Evolutionary conservation across 2,329 filamentous ascomycete species (phyloP).

Genomic region (Fusarium tjaetaba): DNA sequence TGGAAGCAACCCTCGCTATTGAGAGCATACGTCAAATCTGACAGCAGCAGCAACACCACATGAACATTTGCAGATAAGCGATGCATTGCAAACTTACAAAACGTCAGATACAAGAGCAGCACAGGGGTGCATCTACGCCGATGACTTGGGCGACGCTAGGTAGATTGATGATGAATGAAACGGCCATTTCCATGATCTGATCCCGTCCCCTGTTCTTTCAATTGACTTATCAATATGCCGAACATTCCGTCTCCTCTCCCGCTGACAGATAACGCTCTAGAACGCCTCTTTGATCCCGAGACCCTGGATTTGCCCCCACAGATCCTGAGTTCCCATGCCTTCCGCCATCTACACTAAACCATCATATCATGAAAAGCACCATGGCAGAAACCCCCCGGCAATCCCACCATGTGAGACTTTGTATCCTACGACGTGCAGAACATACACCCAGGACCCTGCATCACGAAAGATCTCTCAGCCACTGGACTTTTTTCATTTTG

Average conservation of each 20-base stretch:
- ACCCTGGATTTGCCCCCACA: neutral
- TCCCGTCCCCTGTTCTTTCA: neutral
- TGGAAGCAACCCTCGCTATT: neutral
- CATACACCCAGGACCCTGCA: slow-evolving; percentile 6
- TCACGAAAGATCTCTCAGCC: slow-evolving; percentile 10
- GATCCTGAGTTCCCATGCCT: neutral
- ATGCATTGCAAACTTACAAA: neutral
- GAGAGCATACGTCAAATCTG: neutral
- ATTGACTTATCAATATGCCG: neutral
- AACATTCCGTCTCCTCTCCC: neutral
- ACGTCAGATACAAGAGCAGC: neutral
- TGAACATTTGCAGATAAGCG: neutral
- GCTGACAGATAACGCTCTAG: neutral
- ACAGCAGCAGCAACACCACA: neutral
- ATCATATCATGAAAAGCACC: neutral
- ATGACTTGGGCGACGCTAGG: neutral
- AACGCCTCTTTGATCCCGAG: neutral
- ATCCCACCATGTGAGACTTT: slow-evolving; percentile 12
- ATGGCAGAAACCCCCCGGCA: neutral
- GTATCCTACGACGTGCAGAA: neutral
- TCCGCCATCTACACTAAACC: neutral
- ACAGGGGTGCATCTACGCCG: neutral
- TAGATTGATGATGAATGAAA: slow-evolving; percentile 13
- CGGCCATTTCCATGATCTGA: neutral
- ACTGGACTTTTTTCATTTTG: neutral